Evolutionary conservation across 129 eudicot genomes (phyloP).

Genomic region (Helichrysum umbraculigerum): DNA sequence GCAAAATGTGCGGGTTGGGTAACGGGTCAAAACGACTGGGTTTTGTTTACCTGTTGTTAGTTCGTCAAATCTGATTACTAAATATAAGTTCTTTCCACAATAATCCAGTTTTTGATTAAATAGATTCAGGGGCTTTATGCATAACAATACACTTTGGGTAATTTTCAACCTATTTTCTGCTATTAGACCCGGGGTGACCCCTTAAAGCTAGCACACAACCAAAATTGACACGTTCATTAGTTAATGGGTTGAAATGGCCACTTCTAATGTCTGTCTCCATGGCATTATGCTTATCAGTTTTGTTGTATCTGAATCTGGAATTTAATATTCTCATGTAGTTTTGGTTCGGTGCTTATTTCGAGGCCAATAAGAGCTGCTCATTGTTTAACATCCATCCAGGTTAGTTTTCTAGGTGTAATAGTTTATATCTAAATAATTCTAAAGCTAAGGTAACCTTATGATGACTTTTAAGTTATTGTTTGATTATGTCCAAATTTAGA

Average conservation of each 20-base stretch:
- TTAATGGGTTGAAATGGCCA: background rate
- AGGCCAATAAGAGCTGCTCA: slow-evolving; percentile 96
- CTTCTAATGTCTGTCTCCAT: background rate
- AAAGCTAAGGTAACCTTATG: background rate
- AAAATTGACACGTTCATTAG: background rate
- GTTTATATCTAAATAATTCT: slow-evolving; percentile 15
- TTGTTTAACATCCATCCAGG: slow-evolving; percentile 98
- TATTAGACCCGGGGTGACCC: background rate
- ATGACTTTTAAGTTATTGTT: background rate
- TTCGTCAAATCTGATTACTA: background rate
- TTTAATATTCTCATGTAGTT: slow-evolving; percentile 41
- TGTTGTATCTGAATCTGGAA: slow-evolving; percentile 4
- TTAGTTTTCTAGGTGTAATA: slow-evolving; percentile 24
- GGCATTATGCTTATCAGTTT: background rate
- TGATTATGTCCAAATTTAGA: background rate
- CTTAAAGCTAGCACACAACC: background rate
- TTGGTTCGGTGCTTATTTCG: slow-evolving; percentile 79
- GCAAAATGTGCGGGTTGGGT: background rate
- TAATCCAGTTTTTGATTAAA: background rate
- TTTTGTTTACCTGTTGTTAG: background rate
- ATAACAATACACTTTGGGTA: background rate
- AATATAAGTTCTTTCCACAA: background rate
- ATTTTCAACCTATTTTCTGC: background rate
- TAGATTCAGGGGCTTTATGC: background rate
- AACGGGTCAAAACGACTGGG: background rate